These are phyloP conservation scores for Waltiozyma sp. DNA, from an alignment of 1,139 yeast genomes.

Conservation along the genomic window DNA sequence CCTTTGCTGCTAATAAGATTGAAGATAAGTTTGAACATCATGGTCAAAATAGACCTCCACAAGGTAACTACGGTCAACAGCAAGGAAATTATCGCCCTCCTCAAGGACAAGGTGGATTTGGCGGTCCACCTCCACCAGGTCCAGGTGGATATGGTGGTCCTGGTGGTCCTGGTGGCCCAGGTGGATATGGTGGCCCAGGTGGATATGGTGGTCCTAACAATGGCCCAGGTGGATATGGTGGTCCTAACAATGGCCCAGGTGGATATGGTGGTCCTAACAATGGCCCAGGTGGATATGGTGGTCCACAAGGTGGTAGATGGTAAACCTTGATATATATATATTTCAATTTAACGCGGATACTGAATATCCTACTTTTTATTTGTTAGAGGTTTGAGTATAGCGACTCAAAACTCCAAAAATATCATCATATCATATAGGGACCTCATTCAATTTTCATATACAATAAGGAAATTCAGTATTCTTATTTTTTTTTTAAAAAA, in stretches of 20 bases:
- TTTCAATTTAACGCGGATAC: too few species aligned
- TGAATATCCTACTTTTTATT: too few species aligned
- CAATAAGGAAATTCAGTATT: too few species aligned
- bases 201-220: slow-evolving; percentile 16
- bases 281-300: slow-evolving; percentile 11
- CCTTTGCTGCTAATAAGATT: slow-evolving; percentile 43
- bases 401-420: too few species aligned
- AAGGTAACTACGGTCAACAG: slow-evolving; percentile 6
- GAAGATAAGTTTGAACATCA: slow-evolving; percentile 29
- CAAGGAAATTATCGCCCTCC: slow-evolving; percentile 10
- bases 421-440: too few species aligned
- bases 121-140: slow-evolving; percentile 20
- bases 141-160: slow-evolving; percentile 26
- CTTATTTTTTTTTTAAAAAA: too few species aligned
- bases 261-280: slow-evolving; percentile 8
- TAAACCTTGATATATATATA: slow-evolving; percentile 2
- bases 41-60: slow-evolving; percentile 11
- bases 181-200: slow-evolving; percentile 12
- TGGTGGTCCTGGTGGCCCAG: slow-evolving; percentile 10
- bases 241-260: slow-evolving; percentile 13
- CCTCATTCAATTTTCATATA: too few species aligned
- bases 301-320: slow-evolving; percentile 33
- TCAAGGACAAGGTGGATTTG: slow-evolving; percentile 13
- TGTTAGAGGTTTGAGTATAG: too few species aligned
- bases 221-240: slow-evolving; percentile 14